Evolutionary conservation across 164 flowering plant species (phyloP).

Genomic region (Warburgia ugandensis): DNA sequence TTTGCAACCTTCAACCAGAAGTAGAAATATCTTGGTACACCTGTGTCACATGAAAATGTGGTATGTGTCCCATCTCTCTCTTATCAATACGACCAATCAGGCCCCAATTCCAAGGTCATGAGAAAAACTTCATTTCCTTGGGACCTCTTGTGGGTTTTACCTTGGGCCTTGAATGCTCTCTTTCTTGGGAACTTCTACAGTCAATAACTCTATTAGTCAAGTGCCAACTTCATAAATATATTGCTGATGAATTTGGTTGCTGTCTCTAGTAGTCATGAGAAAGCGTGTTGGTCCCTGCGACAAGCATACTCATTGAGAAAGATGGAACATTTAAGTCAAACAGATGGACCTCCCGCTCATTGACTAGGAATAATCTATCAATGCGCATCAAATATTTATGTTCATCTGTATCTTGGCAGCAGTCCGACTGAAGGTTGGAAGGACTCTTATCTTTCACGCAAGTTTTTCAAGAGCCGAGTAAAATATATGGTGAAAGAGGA

Average conservation of each 20-base stretch:
- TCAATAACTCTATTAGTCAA: not conserved
- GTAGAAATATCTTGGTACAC: not conserved
- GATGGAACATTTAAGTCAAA: constrained; percentile 2
- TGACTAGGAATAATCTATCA: not conserved
- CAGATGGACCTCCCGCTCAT: not conserved
- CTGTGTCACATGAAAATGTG: not conserved
- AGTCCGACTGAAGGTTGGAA: no score
- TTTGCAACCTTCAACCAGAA: not conserved
- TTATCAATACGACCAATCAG: not conserved
- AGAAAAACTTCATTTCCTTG: no score
- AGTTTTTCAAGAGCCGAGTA: no score
- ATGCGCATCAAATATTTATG: not conserved
- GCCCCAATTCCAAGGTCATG: no score
- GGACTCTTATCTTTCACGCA: no score
- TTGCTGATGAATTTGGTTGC: not conserved
- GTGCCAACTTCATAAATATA: not conserved
- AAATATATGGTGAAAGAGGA: no score
- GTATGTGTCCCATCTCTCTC: not conserved
- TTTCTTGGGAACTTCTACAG: not conserved
- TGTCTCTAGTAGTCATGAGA: not conserved
- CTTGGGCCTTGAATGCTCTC: not conserved
- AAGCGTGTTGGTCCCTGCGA: not conserved
- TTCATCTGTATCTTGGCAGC: not conserved
- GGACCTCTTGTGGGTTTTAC: no score
- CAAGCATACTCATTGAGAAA: not conserved